Conservation (phyloP, 1,139 yeast species). For the Suhomyces terraborum region DNA sequence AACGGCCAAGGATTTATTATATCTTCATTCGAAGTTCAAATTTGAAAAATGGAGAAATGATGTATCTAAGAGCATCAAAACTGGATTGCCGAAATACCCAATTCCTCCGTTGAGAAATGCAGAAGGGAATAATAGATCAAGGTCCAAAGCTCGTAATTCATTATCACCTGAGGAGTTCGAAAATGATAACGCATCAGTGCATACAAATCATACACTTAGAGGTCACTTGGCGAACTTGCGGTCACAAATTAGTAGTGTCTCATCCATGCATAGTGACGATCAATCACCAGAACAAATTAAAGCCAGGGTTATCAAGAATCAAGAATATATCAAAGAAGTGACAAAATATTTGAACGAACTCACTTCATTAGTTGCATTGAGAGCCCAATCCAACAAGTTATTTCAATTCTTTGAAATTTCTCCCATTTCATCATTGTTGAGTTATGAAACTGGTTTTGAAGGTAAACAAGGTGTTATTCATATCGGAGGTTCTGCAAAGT, state of each 20-base stretch:
- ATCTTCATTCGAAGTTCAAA: conserved; percentile 68
- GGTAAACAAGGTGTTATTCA: conserved; percentile 90
- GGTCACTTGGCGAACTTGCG: conserved; percentile 33
- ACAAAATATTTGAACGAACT: conserved; percentile 67
- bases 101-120: conserved; percentile 25
- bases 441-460: conserved; percentile 76
- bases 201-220: conserved; percentile 24
- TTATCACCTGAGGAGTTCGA: not conserved
- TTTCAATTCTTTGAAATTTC: conserved; percentile 89
- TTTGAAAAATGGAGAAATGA: conserved; percentile 45
- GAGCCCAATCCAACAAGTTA: conserved; percentile 79
- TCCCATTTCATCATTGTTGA: conserved; percentile 79
- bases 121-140: conserved; percentile 12
- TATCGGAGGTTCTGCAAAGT: conserved; percentile 76
- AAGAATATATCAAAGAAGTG: conserved; percentile 44
- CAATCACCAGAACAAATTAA: conserved; percentile 36
- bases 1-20: conserved; percentile 68
- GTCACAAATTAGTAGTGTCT: conserved; percentile 32
- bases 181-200: conserved; percentile 21
- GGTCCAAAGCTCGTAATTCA: not conserved
- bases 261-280: conserved; percentile 30
- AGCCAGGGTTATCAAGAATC: conserved; percentile 31
- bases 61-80: conserved; percentile 33
- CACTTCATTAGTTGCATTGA: conserved; percentile 59
- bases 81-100: conserved; percentile 48